phyloP scores from a whole-genome alignment of 2,329 filamentous ascomycete genomes.

The Alternaria sp. region DNA sequence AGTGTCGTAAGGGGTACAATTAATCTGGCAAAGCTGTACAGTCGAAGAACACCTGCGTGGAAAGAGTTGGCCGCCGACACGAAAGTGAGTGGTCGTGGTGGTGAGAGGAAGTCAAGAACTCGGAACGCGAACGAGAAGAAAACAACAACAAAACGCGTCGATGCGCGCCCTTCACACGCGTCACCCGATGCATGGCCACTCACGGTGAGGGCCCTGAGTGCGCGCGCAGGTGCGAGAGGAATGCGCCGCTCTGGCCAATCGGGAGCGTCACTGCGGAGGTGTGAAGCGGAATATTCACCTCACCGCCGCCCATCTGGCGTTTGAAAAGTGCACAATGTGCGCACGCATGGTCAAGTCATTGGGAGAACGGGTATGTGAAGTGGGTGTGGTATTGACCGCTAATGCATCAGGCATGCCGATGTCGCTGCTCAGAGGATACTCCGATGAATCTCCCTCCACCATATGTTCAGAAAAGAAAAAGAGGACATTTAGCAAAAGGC shows the following conservation, averaged over 20 bases:
- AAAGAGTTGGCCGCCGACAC: neutral
- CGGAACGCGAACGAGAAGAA: neutral
- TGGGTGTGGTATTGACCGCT: neutral
- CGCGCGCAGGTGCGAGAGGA: neutral
- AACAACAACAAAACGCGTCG: neutral
- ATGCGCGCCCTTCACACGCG: neutral
- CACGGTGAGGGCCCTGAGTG: neutral
- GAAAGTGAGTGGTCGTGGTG: neutral
- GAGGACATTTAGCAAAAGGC: neutral
- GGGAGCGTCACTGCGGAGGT: neutral
- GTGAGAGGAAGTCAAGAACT: neutral
- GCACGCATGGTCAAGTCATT: neutral
- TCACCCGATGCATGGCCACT: neutral
- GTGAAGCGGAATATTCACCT: neutral
- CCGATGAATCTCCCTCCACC: neutral
- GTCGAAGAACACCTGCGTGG: neutral
- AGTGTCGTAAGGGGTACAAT: neutral
- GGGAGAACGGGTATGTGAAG: no score
- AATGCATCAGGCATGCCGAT: neutral
- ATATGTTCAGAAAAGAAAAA: neutral
- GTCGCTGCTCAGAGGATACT: neutral
- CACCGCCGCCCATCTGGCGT: slow-evolving; percentile 3
- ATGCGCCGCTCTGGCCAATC: neutral
- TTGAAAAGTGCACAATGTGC: neutral
- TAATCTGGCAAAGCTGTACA: neutral